Percentiles rank a stretch among this genome's conserved stretches.
These are phyloP conservation scores for Globisporangium perplexum DNA, from an alignment of 352 stramenopile genomes.

Conservation along the genomic window DNA sequence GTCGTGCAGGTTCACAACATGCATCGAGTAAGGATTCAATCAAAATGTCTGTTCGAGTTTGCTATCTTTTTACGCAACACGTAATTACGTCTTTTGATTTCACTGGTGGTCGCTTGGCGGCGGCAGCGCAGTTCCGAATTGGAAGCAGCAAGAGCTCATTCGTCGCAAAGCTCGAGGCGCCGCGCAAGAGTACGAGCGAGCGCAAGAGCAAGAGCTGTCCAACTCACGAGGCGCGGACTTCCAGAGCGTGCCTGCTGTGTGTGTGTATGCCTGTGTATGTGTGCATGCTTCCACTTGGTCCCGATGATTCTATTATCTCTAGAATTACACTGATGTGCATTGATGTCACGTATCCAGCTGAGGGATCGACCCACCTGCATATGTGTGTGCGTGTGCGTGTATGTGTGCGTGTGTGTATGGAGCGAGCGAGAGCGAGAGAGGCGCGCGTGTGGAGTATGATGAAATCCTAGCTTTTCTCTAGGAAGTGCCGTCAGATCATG, in stretches of 20 bases:
- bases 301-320: conserved; percentile 13
- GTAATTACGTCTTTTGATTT: no score
- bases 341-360: conserved; percentile 9
- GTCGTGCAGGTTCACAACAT: no score
- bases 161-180: no score
- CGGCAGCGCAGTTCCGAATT: no score
- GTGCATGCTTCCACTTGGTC: background rate
- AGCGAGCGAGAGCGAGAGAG: background rate
- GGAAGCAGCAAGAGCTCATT: no score
- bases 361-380: conserved; percentile 2
- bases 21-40: no score
- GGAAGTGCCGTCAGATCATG: conserved; percentile 72
- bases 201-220: no score
- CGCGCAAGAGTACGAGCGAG: no score
- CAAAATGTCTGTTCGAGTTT: no score
- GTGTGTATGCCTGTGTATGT: background rate
- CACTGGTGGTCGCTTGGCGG: no score
- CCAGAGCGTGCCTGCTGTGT: background rate
- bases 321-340: conserved; percentile 13
- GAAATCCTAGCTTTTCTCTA: conserved; percentile 47
- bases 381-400: background rate
- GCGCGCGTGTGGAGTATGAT: background rate
- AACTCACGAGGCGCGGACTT: no score
- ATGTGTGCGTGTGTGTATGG: background rate
- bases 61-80: no score